Evolutionary conservation across 2,329 filamentous ascomycete genomes (phyloP), one percentile per base, ranked within the genome.

Genomic region (Fusarium staphyleae): DNA sequence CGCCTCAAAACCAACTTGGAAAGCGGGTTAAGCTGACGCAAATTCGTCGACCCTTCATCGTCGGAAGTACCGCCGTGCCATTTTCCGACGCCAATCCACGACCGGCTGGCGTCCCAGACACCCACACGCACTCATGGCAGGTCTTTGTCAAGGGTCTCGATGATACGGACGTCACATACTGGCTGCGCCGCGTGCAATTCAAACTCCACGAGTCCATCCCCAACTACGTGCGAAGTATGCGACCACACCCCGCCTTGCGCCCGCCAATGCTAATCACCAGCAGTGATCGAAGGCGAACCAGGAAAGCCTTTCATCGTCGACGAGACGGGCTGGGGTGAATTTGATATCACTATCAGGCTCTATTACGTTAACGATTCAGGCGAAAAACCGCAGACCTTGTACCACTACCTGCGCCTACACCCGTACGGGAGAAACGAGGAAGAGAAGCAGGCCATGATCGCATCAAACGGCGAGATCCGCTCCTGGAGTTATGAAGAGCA

Each of bases 311-410:
- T 97, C 68, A 81, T 91, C 68, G 89, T 98, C 56, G 85, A 86
- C 58, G 95, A 98, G 75, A 98, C 95, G 0, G 95, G 95, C 41
- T 99, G 96, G 90, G 95, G 95, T 68, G 95, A 97, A 76, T 99
- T 99, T 77, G 91, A 95, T 72, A 96, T 99, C 68, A 90, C 93
- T 59, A 89, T 99, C 71, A 92, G 96, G 70, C 82, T 99, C 36
- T 96, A 96, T 78, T 99, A 97, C 75, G 87, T 90, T 49, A 87
- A 89, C 49, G 90, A 96, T 70, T 89, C 87, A 30, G 87, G 86
- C 66, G 95, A 99, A 78, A 99, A 99, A 74, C 90, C 93, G 4
- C 91, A 96, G 75, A 96, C 93, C n/a, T 77, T 96, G 2, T 96
- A 95, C 78, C 95, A 98, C 74, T 91, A 92, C 69, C 78, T 99